A percentile compares a stretch with the other conserved stretches of the same genome.
Evolutionary conservation across 1,139 yeast genomes (phyloP).

Genomic region (Lodderomyces parapsilosis): DNA sequence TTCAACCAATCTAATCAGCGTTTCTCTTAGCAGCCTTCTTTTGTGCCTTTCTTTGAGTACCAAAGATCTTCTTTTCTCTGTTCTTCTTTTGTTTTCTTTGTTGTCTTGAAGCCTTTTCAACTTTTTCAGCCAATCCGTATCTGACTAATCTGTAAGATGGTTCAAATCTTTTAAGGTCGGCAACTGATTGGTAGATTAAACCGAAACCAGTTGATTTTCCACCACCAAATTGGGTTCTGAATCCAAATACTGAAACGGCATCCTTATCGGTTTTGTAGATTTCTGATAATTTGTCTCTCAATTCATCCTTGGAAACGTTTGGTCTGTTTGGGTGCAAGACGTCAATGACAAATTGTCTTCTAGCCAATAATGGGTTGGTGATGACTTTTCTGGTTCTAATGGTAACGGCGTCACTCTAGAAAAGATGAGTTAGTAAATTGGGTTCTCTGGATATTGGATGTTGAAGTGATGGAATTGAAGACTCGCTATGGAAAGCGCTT

Average conservation of each 20-base stretch:
- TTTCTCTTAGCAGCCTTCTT: constrained; percentile 81
- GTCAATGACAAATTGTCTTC: constrained; percentile 99
- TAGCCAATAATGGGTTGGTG: constrained; percentile 98
- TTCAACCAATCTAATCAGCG: constrained; percentile 37
- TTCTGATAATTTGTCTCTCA: constrained; percentile 95
- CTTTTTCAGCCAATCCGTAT: constrained; percentile 95
- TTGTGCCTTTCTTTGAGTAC: constrained; percentile 96
- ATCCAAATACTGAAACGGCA: constrained; percentile 97
- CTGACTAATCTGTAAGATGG: constrained; percentile 99
- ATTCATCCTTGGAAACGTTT: constrained; percentile 98
- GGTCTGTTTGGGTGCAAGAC: constrained; percentile 99
- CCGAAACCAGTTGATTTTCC: constrained; percentile 99
- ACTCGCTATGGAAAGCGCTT: too few species aligned
- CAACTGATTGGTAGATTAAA: constrained; percentile 96
- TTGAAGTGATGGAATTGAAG: neutral
- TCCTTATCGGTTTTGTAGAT: constrained; percentile 98
- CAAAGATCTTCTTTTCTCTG: constrained; percentile 99
- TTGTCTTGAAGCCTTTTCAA: constrained; percentile 98
- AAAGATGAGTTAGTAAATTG: constrained; percentile 4
- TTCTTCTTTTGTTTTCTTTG: constrained; percentile 99
- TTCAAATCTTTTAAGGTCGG: constrained; percentile 98
- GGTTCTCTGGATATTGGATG: too few species aligned
- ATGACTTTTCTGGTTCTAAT: constrained; percentile 99
- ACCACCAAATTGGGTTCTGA: constrained; percentile 99
- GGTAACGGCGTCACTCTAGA: constrained; percentile 96